Percentiles rank a stretch among this genome's conserved stretches.
These are phyloP conservation scores for Ceriops tagal DNA, from an alignment of 345 rosid genomes.

Conservation along the genomic window DNA sequence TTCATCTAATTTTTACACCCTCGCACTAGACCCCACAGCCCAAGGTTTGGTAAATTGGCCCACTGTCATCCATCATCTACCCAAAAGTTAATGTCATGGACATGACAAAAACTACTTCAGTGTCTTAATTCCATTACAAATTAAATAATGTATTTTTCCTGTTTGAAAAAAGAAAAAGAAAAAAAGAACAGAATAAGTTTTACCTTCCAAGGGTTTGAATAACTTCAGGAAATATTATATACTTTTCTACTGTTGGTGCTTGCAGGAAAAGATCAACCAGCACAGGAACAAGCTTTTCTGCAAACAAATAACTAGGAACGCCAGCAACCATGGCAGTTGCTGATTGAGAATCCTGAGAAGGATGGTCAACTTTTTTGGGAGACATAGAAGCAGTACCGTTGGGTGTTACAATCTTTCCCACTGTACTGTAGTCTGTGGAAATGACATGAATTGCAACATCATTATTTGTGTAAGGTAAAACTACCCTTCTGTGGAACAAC, in stretches of 20 bases:
- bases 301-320: slow-evolving; percentile 49
- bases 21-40: not conserved
- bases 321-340: slow-evolving; percentile 29
- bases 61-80: too few species aligned
- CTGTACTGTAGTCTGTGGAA: slow-evolving; percentile 30
- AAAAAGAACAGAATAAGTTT: slow-evolving; percentile 13
- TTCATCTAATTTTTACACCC: not conserved
- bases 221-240: slow-evolving; percentile 69
- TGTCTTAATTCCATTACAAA: not conserved
- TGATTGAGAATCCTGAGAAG: slow-evolving; percentile 27
- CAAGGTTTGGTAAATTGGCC: too few species aligned
- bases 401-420: slow-evolving; percentile 28
- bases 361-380: slow-evolving; percentile 35
- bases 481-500: slow-evolving; percentile 10
- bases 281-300: slow-evolving; percentile 77
- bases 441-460: slow-evolving; percentile 22
- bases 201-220: slow-evolving; percentile 88
- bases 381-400: slow-evolving; percentile 43
- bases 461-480: slow-evolving; percentile 12
- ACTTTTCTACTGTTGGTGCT: slow-evolving; percentile 67
- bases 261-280: slow-evolving; percentile 66
- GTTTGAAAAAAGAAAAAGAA: too few species aligned
- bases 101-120: too few species aligned
- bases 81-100: too few species aligned
- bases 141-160: not conserved